phyloP scores from a whole-genome alignment of 1,284 basidiomycete genomes.

The Puccinia polysora region DNA sequence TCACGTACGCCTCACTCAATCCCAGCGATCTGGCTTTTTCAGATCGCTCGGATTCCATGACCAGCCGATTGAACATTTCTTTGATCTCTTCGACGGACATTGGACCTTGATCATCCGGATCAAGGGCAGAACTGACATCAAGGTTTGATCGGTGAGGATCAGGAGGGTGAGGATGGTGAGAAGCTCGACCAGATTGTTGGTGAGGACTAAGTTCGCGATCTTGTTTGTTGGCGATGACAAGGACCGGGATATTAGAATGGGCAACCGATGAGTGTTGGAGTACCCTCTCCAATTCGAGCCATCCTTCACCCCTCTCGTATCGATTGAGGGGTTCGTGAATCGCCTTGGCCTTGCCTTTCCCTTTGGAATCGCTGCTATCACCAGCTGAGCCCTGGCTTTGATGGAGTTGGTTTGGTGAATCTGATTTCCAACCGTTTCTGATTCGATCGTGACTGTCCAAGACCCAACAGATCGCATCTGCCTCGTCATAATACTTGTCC shows the following conservation, averaged over 20 bases:
- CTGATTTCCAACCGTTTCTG: constrained; percentile 5
- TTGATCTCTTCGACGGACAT: constrained; percentile 39
- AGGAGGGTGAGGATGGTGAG: background rate
- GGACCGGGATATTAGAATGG: constrained; percentile 30
- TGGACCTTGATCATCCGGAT: constrained; percentile 11
- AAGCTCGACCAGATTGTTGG: background rate
- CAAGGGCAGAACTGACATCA: background rate
- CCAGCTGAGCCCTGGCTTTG: background rate
- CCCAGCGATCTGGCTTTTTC: constrained; percentile 37
- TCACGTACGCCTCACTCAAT: constrained; percentile 34
- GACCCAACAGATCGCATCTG: constrained; percentile 42
- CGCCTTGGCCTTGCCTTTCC: constrained; percentile 29
- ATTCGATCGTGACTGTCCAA: constrained; percentile 28
- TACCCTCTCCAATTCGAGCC: constrained; percentile 32
- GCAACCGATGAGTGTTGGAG: constrained; percentile 22
- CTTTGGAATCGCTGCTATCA: constrained; percentile 8
- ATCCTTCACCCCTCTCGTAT: constrained; percentile 22
- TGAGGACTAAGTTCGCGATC: constrained; percentile 4
- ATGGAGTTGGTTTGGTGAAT: background rate
- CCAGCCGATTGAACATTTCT: constrained; percentile 34
- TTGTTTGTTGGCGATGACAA: constrained; percentile 42
- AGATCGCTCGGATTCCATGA: constrained; percentile 37
- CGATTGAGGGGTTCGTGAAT: background rate
- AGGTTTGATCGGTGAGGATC: background rate
- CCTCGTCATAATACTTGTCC: constrained; percentile 41